Evolutionary conservation across 2,329 filamentous ascomycete genomes (phyloP), one percentile per base, ranked within the genome.

Genomic region (Juglanconis oblonga): DNA sequence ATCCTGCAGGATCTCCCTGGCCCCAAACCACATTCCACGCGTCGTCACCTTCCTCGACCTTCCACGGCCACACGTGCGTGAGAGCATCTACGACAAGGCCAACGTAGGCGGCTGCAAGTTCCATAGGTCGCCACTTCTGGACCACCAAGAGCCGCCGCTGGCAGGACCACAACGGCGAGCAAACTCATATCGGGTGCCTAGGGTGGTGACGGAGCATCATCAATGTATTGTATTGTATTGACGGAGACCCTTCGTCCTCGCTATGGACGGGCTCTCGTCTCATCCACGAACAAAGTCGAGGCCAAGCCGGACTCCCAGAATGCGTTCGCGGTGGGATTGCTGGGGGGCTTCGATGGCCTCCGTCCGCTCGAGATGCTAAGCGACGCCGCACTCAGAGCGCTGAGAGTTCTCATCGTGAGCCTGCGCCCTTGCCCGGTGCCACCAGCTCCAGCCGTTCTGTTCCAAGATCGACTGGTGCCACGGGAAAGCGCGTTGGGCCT

Each of bases 61-160:
- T 5, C 52, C 52, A 11, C 29, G 13, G 24, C n/a, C n/a, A n/a
- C 35, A 42, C 14, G 14, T 53, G 5, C 52, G 52, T 32, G 36
- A 53, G 24, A 42, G 13, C 13, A 45, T 53, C 52, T 53, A 53
- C 14, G 52, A 53, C 10, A 38, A 53, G 29, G 52, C 52, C 5
- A 42, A 45, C 7, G 38, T 53, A 11, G 35, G 52, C 13, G 36
- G 36, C 7, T 10, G 36, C 36, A 44, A 53, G 14, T 53, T 53
- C n/a, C 52, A 53, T 53, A 31, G 36, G 32, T n/a, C 52, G 42
- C 11, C 42, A 53, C 36, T 42, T 53, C 36, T 53, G 52, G 52
- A 17, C 29, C 3, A 17, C 5, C 36, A 44, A 53, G 29, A n/a
- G 29, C 11, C 17, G 11, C 7, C 24, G 8, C 29, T 32, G 35